Evolutionary conservation across 2,329 filamentous ascomycete genomes (phyloP), one percentile per base, ranked within the genome.

Genomic region (Niveomyces coronatus): DNA sequence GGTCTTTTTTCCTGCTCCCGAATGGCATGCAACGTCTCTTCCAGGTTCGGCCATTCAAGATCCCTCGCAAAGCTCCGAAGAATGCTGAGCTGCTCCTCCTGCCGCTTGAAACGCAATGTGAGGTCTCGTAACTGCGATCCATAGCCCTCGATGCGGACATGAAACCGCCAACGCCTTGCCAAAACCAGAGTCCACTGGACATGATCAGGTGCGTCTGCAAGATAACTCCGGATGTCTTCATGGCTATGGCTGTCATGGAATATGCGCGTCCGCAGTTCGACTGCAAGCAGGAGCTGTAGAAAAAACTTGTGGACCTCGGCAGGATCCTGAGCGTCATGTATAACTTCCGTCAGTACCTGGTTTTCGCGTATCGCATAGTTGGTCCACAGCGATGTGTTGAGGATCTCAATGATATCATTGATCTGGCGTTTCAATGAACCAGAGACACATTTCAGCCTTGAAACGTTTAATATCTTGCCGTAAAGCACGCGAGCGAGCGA

Each of bases 41-140:
- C 63, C 42, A 85, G 69, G 48, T 85, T 85, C 2, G 82, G 82
- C 82, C 82, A 87, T 56, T 84, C 85, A 64, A 87, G 76, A 50
- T 72, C 74, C 51, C 74, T 68, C 9, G 80, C 79, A 52, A 87
- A 86, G 24, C 71, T 70, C 46, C 73, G 71, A 30, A 87, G 62
- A 52, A 79, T 76, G 52, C 79, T 79, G 44, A 79, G 74, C 54
- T 86, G 82, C 16, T 73, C 68, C 50, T 71, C 72, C 58, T 81
- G 81, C 38, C 76, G 66, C 51, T 71, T 76, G 45, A 79, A 74
- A 13, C 78, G 72, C 31, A 85, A 71, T 43, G 67, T 71, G 32
- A 84, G 72, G 39, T 74, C 60, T 23, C 74, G 67, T 1, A 71
- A 58, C 9, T 64, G 65, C 31, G 60, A 59, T 31, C 76, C 73